phyloP scores from a whole-genome alignment of 2,329 filamentous ascomycete species.

The Didymella sp. region DNA sequence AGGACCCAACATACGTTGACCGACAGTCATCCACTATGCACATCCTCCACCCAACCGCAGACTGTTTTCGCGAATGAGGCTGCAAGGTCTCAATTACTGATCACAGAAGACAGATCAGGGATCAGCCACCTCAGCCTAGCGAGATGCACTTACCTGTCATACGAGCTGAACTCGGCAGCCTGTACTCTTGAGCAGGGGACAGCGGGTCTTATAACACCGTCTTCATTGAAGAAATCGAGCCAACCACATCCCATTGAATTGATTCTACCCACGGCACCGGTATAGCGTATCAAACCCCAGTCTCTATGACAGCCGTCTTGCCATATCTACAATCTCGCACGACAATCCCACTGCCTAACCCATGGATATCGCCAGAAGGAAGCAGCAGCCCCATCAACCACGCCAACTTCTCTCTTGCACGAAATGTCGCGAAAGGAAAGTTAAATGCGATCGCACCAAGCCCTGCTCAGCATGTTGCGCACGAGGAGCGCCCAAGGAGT shows the following conservation, averaged over 20 bases:
- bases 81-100: slow-evolving; percentile 29
- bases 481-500: slow-evolving; percentile 56
- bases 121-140: slow-evolving; percentile 15
- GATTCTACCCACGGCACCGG: slow-evolving; percentile 21
- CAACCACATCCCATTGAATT: slow-evolving; percentile 17
- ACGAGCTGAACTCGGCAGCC: slow-evolving; percentile 5
- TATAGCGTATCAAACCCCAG: slow-evolving; percentile 29
- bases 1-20: slow-evolving; percentile 26
- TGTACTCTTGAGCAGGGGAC: neutral
- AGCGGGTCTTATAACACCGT: slow-evolving; percentile 10
- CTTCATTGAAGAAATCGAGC: neutral
- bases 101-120: slow-evolving; percentile 14
- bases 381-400: slow-evolving; percentile 51
- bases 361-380: slow-evolving; percentile 35
- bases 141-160: slow-evolving; percentile 12
- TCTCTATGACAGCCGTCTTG: slow-evolving; percentile 2
- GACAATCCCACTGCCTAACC: slow-evolving; percentile 23
- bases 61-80: slow-evolving; percentile 37
- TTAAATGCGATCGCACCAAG: slow-evolving; percentile 60
- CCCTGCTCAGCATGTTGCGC: slow-evolving; percentile 59
- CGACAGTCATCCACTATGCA: slow-evolving; percentile 25
- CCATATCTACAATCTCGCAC: slow-evolving; percentile 26
- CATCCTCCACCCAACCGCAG: slow-evolving; percentile 27
- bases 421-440: slow-evolving; percentile 58
- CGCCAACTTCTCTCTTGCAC: slow-evolving; percentile 58